Percentiles rank a stretch among this genome's conserved stretches.
phyloP scores from a whole-genome alignment of 2,329 filamentous ascomycete species.

The Tolypocladium nubicola region DNA sequence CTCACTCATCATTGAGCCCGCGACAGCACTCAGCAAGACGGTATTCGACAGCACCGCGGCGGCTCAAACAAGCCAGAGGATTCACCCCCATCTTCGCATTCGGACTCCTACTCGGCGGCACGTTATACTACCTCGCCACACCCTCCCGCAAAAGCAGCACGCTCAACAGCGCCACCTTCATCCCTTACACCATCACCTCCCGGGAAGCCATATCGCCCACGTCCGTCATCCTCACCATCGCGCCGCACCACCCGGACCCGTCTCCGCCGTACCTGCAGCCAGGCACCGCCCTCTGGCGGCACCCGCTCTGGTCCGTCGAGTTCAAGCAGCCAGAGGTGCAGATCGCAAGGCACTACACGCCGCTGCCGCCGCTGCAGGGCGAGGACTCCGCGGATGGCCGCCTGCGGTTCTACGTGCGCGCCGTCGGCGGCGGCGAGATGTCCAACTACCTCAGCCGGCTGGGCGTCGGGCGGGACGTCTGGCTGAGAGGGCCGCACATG shows the following conservation, averaged over 20 bases:
- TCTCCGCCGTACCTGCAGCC: conserved; percentile 16
- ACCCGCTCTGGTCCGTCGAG: conserved; percentile 78
- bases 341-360: conserved; percentile 86
- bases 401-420: conserved; percentile 69
- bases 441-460: conserved; percentile 68
- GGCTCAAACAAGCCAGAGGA: conserved; percentile 18
- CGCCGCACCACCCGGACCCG: conserved; percentile 24
- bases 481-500: conserved; percentile 67
- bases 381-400: conserved; percentile 24
- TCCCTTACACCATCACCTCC: conserved; percentile 52
- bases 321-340: conserved; percentile 92
- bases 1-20: neutral
- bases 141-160: conserved; percentile 12
- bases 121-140: conserved; percentile 14
- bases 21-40: neutral
- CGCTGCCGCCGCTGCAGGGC: conserved; percentile 48
- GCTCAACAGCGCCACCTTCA: conserved; percentile 52
- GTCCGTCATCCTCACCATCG: conserved; percentile 58
- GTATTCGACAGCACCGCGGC: neutral
- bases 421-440: conserved; percentile 71
- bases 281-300: conserved; percentile 16
- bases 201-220: conserved; percentile 55
- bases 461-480: conserved; percentile 50
- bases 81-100: conserved; percentile 12
- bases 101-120: conserved; percentile 11